Conservation (phyloP, 2,329 filamentous ascomycete genomes). For the Penicillium sp. region DNA sequence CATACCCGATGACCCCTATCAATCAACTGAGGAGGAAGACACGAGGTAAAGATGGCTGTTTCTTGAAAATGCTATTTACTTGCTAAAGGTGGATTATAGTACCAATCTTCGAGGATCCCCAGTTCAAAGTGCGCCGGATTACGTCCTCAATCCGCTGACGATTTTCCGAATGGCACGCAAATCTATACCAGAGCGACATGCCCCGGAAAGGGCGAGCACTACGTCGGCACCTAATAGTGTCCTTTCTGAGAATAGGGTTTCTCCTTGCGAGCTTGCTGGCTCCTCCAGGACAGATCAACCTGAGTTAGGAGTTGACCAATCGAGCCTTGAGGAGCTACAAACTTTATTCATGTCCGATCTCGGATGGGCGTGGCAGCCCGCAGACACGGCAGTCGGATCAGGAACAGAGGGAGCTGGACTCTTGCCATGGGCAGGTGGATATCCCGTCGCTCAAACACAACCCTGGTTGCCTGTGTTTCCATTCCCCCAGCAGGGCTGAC, state of each 20-base stretch:
- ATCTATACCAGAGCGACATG: constrained; percentile 20
- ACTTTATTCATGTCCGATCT: constrained; percentile 20
- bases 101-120: constrained; percentile 11
- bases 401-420: constrained; percentile 17
- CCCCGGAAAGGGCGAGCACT: constrained; percentile 14
- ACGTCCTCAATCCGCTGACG: constrained; percentile 22
- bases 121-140: constrained; percentile 19
- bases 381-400: constrained; percentile 18
- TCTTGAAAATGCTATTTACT: background rate
- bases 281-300: background rate
- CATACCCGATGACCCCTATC: constrained; percentile 18
- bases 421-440: constrained; percentile 19
- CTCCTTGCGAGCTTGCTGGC: background rate
- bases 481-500: constrained; percentile 14
- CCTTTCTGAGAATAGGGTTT: constrained; percentile 1
- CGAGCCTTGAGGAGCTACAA: constrained; percentile 17
- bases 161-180: constrained; percentile 23
- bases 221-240: constrained; percentile 14
- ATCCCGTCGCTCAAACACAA: constrained; percentile 12
- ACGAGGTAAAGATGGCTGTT: constrained; percentile 2
- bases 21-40: constrained; percentile 10
- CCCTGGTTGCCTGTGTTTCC: constrained; percentile 18
- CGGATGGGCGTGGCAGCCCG: constrained; percentile 21
- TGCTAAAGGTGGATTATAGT: background rate
- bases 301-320: constrained; percentile 3